Percentiles rank a stretch among this genome's conserved stretches.
phyloP scores from a whole-genome alignment of 2,329 filamentous ascomycete genomes.

The Cladosporium phlei region DNA sequence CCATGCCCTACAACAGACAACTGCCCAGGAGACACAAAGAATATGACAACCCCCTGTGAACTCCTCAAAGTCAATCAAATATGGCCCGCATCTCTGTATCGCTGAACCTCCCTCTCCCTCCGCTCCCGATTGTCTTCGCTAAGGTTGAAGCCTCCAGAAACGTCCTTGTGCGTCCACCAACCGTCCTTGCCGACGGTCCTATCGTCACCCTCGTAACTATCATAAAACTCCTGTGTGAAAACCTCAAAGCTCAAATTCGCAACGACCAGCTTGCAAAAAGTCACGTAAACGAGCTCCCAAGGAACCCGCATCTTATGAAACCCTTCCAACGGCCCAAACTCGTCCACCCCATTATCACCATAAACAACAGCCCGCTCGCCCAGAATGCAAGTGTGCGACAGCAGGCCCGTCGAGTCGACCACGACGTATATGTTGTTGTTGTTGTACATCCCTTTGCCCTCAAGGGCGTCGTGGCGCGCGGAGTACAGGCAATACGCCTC shows the following conservation, averaged over 20 bases:
- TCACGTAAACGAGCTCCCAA: conserved; percentile 13
- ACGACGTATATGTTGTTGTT: conserved; percentile 6
- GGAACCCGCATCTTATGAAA: conserved; percentile 16
- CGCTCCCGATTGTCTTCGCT: background rate
- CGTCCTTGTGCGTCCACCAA: conserved; percentile 10
- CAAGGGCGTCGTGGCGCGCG: background rate
- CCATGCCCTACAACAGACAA: no score
- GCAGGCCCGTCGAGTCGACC: conserved; percentile 15
- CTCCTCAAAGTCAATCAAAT: no score
- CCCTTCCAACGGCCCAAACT: background rate
- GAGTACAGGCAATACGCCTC: conserved; percentile 14
- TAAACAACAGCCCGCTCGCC: background rate
- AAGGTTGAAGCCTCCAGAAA: background rate
- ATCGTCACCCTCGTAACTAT: conserved; percentile 7
- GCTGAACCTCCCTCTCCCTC: background rate
- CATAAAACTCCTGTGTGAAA: conserved; percentile 5
- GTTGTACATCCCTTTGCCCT: background rate
- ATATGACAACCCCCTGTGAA: no score
- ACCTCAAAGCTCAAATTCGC: conserved; percentile 19
- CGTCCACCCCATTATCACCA: background rate
- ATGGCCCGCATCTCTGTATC: background rate
- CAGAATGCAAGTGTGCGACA: background rate
- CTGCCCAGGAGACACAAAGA: no score
- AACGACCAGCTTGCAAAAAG: conserved; percentile 19
- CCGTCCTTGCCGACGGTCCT: conserved; percentile 7